A percentile compares a stretch with the other conserved stretches of the same genome.
These are phyloP conservation scores for Psilocybe tampanensis DNA, from an alignment of 768 basidiomycete genomes.

Conservation along the genomic window DNA sequence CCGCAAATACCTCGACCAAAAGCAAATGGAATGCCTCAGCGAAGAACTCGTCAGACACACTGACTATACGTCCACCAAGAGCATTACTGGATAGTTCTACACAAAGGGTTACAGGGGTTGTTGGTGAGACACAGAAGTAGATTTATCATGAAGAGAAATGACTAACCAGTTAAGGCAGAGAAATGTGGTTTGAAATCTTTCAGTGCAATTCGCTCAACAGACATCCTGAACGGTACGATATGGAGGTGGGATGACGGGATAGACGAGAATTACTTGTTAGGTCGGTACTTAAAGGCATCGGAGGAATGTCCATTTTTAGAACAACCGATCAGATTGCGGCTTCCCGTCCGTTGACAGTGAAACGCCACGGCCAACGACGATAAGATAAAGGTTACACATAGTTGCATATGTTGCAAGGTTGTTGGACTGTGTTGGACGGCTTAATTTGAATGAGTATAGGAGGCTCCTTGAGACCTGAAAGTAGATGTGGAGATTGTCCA, in stretches of 20 bases:
- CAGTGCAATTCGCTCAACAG: constrained; percentile 43
- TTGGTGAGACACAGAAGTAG: not conserved
- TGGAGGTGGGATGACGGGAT: not conserved
- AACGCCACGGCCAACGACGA: not conserved
- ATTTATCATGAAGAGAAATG: not conserved
- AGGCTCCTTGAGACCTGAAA: not conserved
- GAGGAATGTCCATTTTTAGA: constrained; percentile 3
- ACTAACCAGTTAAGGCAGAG: constrained; percentile 52
- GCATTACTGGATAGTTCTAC: constrained; percentile 88
- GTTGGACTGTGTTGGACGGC: too few relatives aligned
- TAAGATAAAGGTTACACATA: too few relatives aligned
- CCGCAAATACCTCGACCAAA: constrained; percentile 68
- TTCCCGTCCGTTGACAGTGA: too few relatives aligned
- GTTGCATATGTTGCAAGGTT: constrained; percentile 27
- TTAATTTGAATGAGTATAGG: too few relatives aligned
- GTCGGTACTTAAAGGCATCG: not conserved
- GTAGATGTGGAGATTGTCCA: not conserved
- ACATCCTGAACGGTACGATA: constrained; percentile 33
- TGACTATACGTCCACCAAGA: constrained; percentile 73
- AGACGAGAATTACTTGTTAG: not conserved
- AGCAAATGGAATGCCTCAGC: constrained; percentile 84
- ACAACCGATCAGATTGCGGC: not conserved
- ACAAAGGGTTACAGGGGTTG: not conserved
- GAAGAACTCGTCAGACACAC: constrained; percentile 96
- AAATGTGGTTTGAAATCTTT: constrained; percentile 51